Evolutionary conservation across 306 rosid genomes (phyloP).

Genomic region (Glycine tomentella): DNA sequence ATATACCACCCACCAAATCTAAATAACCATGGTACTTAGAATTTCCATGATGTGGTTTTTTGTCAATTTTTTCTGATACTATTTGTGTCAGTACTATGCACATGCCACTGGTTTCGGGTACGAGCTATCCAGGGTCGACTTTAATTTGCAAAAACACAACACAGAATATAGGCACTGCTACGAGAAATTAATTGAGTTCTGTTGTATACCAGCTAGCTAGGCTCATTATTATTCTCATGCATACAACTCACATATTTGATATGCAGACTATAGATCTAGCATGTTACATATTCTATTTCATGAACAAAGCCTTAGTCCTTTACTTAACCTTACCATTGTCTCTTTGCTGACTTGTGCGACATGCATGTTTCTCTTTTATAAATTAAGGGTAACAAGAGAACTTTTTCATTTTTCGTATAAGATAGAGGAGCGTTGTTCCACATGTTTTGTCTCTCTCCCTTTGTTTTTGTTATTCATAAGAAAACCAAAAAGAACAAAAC

Average conservation of each 20-base stretch:
- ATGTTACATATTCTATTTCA: constrained; percentile 42
- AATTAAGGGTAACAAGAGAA: background rate
- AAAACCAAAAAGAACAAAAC: constrained; percentile 22
- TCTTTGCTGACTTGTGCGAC: constrained; percentile 23
- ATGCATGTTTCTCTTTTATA: constrained; percentile 6
- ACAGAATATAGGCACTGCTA: constrained; percentile 39
- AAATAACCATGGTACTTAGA: constrained; percentile 25
- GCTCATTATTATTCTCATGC: constrained; percentile 54
- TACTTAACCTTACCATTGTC: background rate
- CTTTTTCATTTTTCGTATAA: constrained; percentile 1
- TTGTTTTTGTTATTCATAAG: background rate
- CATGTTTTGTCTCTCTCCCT: constrained; percentile 27
- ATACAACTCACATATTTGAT: constrained; percentile 39
- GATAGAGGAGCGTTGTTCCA: background rate
- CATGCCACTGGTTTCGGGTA: constrained; percentile 47
- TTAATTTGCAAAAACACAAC: constrained; percentile 37
- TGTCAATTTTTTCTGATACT: constrained; percentile 47
- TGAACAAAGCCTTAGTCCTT: constrained; percentile 7
- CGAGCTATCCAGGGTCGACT: constrained; percentile 39
- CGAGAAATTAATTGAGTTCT: constrained; percentile 32
- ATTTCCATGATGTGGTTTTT: constrained; percentile 47
- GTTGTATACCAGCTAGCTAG: constrained; percentile 30
- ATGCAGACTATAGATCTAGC: constrained; percentile 31
- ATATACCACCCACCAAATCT: constrained; percentile 20
- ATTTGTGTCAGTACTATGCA: constrained; percentile 49